Evolutionary conservation across 495 filamentous ascomycete genomes (phyloP).

Genomic region (Hypoxylon cercidicola): DNA sequence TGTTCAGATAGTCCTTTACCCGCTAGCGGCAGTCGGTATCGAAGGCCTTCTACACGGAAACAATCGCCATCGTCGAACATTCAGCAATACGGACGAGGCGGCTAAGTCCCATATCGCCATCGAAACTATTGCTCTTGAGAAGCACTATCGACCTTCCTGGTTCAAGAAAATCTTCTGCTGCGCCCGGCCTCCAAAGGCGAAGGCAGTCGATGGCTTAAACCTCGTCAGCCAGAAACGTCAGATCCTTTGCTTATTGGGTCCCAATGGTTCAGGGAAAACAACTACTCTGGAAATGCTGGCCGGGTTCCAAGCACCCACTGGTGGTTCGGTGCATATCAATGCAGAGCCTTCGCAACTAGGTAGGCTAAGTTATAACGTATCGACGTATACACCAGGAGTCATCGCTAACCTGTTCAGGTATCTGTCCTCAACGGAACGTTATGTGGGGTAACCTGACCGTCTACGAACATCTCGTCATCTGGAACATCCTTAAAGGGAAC

Average conservation of each 20-base stretch:
- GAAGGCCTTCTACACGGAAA: slow-evolving; percentile 74
- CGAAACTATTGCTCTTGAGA: slow-evolving; percentile 29
- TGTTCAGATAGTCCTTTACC: slow-evolving; percentile 71
- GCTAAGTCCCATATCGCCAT: slow-evolving; percentile 50
- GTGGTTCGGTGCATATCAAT: slow-evolving; percentile 68
- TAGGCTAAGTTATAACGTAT: not conserved
- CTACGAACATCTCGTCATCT: slow-evolving; percentile 74
- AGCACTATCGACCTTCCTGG: slow-evolving; percentile 68
- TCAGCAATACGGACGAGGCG: slow-evolving; percentile 26
- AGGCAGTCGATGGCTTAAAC: slow-evolving; percentile 71
- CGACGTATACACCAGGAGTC: not conserved
- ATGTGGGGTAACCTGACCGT: slow-evolving; percentile 78
- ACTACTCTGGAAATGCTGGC: slow-evolving; percentile 80
- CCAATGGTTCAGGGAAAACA: slow-evolving; percentile 79
- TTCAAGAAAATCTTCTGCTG: slow-evolving; percentile 62
- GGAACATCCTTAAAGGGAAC: slow-evolving; percentile 71
- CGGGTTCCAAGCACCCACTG: slow-evolving; percentile 68
- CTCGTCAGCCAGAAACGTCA: slow-evolving; percentile 69
- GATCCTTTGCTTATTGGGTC: slow-evolving; percentile 76
- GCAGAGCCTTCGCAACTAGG: slow-evolving; percentile 41
- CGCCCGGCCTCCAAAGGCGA: slow-evolving; percentile 59
- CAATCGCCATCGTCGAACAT: slow-evolving; percentile 59
- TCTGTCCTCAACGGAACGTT: slow-evolving; percentile 81
- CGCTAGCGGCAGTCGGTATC: slow-evolving; percentile 67
- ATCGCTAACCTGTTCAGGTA: slow-evolving; percentile 55